Percentiles rank a stretch among this genome's conserved stretches.
These are phyloP conservation scores for Rubus parviflorus DNA, from an alignment of 306 rosid genomes.

Conservation along the genomic window DNA sequence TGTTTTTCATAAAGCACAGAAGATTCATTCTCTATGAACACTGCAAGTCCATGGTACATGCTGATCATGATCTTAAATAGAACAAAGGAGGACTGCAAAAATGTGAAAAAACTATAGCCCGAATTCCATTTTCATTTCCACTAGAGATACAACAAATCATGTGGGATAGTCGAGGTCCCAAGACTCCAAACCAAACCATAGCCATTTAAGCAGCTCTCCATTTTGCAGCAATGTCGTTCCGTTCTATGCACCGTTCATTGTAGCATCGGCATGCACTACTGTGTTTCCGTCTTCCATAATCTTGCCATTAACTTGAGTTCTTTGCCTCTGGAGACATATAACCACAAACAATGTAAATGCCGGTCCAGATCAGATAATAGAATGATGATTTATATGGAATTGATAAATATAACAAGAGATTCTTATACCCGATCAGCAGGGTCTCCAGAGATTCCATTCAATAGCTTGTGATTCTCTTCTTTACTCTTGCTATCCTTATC, in stretches of 20 bases:
- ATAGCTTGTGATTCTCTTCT: slow-evolving; percentile 89
- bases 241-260: slow-evolving; percentile 66
- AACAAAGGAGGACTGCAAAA: slow-evolving; percentile 19
- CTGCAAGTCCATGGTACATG: slow-evolving; percentile 2
- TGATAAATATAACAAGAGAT: slow-evolving; percentile 3
- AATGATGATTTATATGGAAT: background rate
- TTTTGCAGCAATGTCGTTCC: slow-evolving; percentile 26
- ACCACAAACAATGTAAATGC: slow-evolving; percentile 25
- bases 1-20: background rate
- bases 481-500: slow-evolving; percentile 72
- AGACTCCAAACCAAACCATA: slow-evolving; percentile 36
- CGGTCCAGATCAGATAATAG: background rate
- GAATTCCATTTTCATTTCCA: slow-evolving; percentile 34
- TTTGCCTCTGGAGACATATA: slow-evolving; percentile 68
- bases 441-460: slow-evolving; percentile 85
- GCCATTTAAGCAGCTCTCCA: slow-evolving; percentile 34
- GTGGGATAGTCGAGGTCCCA: background rate
- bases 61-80: slow-evolving; percentile 1
- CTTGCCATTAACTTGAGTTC: slow-evolving; percentile 94
- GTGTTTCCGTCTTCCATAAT: slow-evolving; percentile 69
- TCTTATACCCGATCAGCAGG: slow-evolving; percentile 81
- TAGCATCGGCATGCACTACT: slow-evolving; percentile 56
- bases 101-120: slow-evolving; percentile 40
- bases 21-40: slow-evolving; percentile 5
- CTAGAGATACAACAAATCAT: slow-evolving; percentile 37